Percentiles rank a stretch among this genome's conserved stretches.
phyloP scores from a whole-genome alignment of 2,329 filamentous ascomycete genomes.

The Apiospora phragmitis region DNA sequence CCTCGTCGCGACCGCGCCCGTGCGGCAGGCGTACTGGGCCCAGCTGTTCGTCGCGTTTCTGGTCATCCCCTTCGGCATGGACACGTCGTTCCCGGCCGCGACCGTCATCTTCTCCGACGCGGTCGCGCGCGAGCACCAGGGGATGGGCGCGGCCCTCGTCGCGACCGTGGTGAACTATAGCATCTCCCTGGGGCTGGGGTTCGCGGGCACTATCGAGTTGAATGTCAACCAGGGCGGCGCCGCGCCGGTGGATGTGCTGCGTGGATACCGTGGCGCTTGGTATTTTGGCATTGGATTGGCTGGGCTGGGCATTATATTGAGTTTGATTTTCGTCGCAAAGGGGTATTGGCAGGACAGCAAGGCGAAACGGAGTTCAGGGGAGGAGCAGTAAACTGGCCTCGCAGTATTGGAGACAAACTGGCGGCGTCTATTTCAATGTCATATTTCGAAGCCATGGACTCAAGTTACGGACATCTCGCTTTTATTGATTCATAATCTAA shows the following conservation, averaged over 20 bases:
- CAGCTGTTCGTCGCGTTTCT: conserved; percentile 48
- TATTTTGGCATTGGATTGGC: conserved; percentile 44
- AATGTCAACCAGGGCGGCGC: conserved; percentile 35
- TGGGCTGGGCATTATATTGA: conserved; percentile 34
- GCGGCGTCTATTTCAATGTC: no score
- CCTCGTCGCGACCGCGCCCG: conserved; percentile 35
- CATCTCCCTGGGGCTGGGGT: conserved; percentile 54
- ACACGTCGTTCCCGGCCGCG: conserved; percentile 55
- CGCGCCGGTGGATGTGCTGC: conserved; percentile 32
- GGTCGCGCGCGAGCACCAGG: conserved; percentile 28
- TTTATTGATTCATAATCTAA: no score
- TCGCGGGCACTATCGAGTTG: conserved; percentile 54
- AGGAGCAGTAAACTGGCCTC: no score
- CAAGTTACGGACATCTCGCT: no score
- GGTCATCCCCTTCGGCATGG: conserved; percentile 52
- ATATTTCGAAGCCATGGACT: no score
- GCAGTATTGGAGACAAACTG: no score
- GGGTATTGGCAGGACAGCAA: conserved; percentile 17
- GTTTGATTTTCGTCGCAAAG: conserved; percentile 28
- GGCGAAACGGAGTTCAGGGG: neutral
- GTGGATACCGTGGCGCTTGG: conserved; percentile 38
- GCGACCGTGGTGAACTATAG: conserved; percentile 59
- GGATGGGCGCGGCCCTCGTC: conserved; percentile 44
- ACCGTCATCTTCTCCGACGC: conserved; percentile 50
- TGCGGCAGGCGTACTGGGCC: conserved; percentile 54